Evolutionary conservation across 2,329 filamentous ascomycete species (phyloP), one percentile per base, ranked within the genome.

Genomic region (Penicillium sp.): DNA sequence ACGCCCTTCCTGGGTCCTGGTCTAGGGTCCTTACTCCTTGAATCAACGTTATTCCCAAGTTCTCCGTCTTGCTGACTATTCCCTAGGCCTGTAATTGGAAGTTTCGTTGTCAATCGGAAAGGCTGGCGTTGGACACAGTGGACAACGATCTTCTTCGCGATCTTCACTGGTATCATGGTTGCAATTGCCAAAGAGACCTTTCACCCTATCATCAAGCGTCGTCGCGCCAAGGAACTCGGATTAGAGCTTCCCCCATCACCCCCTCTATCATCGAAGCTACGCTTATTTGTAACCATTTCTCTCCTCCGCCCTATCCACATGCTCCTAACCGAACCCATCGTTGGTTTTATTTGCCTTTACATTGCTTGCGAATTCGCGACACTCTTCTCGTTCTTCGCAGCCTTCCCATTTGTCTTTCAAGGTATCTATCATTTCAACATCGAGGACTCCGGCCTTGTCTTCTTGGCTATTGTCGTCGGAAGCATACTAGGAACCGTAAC

Each of bases 361-460:
- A 88, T 88, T 79, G 83, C 86, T 42, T 91, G 91, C 74, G 86
- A 89, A 72, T 92, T 93, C 69, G 89, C 82, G 6, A 80, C 94
- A 0, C 84, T 96, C 1, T 96, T 94, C 69, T 86, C 93, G 27
- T 94, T 94, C 78, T 81, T 96, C 52, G 93, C 90, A 0, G 89
- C 91, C 1, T 95, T 95, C 67, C 88, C 89, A 0, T 84, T 94
- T 45, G 89, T 95, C 48, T 96, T 94, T 76, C 80, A 88, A 60
- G 72, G 75, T 2, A 61, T 64, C 0, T 73, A 71, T 43, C 59
- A 60, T 6, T 90, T 93, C 78, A 83, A 77, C 19, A 65, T 80
- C 1, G 90, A 90, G 52, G 74, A 88, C 19, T 83, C 85, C 1
- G 90, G 90, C 1, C 81, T 96, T 6, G 86, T 89, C 6, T 96